Base-by-base conservation (phyloP, 257 asterid genomes). In the Nemophila menziesii region DNA sequence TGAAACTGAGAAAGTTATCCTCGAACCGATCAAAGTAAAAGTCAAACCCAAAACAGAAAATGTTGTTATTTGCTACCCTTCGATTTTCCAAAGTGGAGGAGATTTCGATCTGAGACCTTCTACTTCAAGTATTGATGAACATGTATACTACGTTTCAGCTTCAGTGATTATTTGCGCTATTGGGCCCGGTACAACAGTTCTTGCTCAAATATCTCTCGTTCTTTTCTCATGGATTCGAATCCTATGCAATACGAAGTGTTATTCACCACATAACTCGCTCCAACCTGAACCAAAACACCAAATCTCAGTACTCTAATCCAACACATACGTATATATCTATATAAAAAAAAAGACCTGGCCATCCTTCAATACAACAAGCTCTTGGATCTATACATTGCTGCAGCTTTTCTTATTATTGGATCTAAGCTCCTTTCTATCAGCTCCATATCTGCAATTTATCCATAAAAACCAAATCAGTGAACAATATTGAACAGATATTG, bases 21-120 rank as follows among this genome's bases (percentile, higher is more conserved):
- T 62, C 37, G 80, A 85, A 33, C 95, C 92, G 15, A 51, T 46
- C 15, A 77, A 61, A 73, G 67, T 84, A 46, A 71, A 75, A 21
- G 81, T 78, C 39, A 77, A 77, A 52, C 67, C 78, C 57, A 78
- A 69, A 59, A 72, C 93, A 48, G 93, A 85, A 20, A 85, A 78
- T 50, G 76, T 78, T 3, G 93, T 75, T 65, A 80, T 85, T 19
- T 85, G 93, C 63, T 80, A 85, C 64, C 93, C 95, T 34, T 92
- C 93, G 2, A 78, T 80, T 29, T 72, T 84, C 61, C 92, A 84
- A 65, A 80, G 92, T 48, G 95, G 94, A 43, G 94, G 83, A 11
- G 52, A 27, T 11, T 82, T 78, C 51, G 84, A 82, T 67, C 75
- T 82, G 9, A 52, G 76, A 27, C 94, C 94, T 20, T 71, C 77